Base-by-base conservation (phyloP, 805 yeast genomes). In the Torulaspora microellipsoides region DNA sequence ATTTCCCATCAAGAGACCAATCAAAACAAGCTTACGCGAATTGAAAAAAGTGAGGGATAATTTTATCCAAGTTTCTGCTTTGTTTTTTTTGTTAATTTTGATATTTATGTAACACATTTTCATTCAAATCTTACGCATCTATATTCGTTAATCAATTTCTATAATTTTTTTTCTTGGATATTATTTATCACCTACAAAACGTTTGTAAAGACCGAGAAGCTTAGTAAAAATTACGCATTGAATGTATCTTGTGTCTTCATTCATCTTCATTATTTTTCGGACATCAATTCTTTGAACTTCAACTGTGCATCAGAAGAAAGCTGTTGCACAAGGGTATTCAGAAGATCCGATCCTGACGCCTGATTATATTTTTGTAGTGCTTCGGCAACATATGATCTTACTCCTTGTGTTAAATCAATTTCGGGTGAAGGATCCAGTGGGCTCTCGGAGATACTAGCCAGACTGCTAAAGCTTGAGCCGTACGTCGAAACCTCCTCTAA, bases 381-480 rank as follows among this genome's bases (percentile, higher is more conserved):
- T 13, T 51, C 45, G 3, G 55, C 54, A 27, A 58, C 47, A 39
- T 53, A 56, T 2, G 36, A 31, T 34, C 43, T 58, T 15, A 59
- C 49, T 3, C 66, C 67, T 35, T 53, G 51, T 2, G 54, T 56
- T 6, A 55, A 35, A 45, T 60, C 60, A 10, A 87, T 65, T 17
- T 71, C 69, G 1, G 80, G 75, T 27, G 80, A 60, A 1, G 97
- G 96, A 65, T 93, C 97, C 51, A 77, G 71, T 3, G 82, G 73
- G 49, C 73, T 78, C 12, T 66, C 65, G 28, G 77, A 72, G 37
- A 89, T 80, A 2, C 85, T 76, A 1, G 76, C 78, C 46, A 93
- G 70, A 57, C 77, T 81, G 40, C 95, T 85, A 64, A 78, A 93
- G 40, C 82, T 79, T 0, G 96, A 83, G 2, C 98, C 98, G 65